Base-by-base conservation (phyloP, 352 stramenopile genomes). In the Stephanocyclus meneghinianus region DNA sequence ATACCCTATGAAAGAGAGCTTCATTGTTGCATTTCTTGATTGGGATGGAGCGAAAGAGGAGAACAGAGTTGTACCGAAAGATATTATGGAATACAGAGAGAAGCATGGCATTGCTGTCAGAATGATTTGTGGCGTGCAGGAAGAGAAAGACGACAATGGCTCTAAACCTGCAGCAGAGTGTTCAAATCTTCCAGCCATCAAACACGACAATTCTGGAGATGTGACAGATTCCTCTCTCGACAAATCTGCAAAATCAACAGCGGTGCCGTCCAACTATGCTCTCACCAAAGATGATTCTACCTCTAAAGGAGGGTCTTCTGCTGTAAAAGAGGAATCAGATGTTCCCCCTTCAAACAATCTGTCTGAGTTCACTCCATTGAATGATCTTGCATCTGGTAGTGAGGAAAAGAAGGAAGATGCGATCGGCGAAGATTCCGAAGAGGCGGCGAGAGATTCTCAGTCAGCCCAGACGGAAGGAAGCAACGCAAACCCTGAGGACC, bases 1-100 rank as follows among this genome's bases (percentile, higher is more conserved):
- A 55, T 93, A 98, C 63, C 96, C 96, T n/a, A 98, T 99, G 91
- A 99, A 99, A 78, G 96, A 99, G 29, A 97, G 97, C 76, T 99
- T 99, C 67, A 97, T 99, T 81, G 97, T 99, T 44, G 97, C 98
- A 8, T 96, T 97, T 78, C 86, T 99, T 53, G 91, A 97, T 63
- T 92, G 82, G 80, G 76, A 91, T 44, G 85, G 83, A 4, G 72
- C 93, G 83, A 45, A 92, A 90, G 71, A 96, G 88, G 87, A 96
- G 95, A 87, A 98, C 95, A 85, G 97, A 93, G 71, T 87, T 56
- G 30, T 92, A 72, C 65, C 92, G 77, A 78, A 97, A 95, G 78
- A 95, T 94, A 76, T 96, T 92, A 44, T 91, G 90, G 75, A 91
- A 74, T 83, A 98, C 15, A 86, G 87, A 15, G 91, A 97, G 3